A percentile compares a stretch with the other conserved stretches of the same genome.
Evolutionary conservation across 2,329 filamentous ascomycete species (phyloP).

Genomic region (Trichoderma asperellum): DNA sequence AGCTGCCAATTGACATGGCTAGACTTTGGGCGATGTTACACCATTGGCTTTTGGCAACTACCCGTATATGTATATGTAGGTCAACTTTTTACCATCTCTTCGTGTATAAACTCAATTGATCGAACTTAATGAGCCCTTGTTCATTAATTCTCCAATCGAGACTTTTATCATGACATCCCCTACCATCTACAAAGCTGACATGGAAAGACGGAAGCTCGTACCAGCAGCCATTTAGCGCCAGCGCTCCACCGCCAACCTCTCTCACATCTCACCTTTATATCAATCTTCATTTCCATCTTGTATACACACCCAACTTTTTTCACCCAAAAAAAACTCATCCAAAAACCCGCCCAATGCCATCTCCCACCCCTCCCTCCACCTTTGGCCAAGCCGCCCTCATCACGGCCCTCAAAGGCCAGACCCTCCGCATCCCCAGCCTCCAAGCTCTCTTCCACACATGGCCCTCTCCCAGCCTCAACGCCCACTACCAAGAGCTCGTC

Average conservation of each 20-base stretch:
- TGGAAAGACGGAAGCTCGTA: neutral
- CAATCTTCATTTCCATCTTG: neutral
- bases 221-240: neutral
- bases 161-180: neutral
- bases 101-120: neutral
- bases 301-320: neutral
- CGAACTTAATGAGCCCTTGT: neutral
- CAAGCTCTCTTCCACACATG: constrained; percentile 35
- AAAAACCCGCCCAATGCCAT: too few species aligned
- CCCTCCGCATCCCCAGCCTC: constrained; percentile 38
- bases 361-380: neutral
- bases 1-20: neutral
- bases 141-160: neutral
- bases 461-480: constrained; percentile 35
- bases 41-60: neutral
- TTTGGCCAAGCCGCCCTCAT: constrained; percentile 32
- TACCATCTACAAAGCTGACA: neutral
- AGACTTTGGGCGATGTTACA: neutral
- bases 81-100: neutral
- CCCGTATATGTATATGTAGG: too few species aligned
- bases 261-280: neutral
- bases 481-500: constrained; percentile 32
- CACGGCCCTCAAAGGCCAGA: constrained; percentile 36
- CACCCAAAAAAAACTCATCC: neutral
- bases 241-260: neutral